Conservation (phyloP, 179 eudicot species). For the Carnegiea gigantea region DNA sequence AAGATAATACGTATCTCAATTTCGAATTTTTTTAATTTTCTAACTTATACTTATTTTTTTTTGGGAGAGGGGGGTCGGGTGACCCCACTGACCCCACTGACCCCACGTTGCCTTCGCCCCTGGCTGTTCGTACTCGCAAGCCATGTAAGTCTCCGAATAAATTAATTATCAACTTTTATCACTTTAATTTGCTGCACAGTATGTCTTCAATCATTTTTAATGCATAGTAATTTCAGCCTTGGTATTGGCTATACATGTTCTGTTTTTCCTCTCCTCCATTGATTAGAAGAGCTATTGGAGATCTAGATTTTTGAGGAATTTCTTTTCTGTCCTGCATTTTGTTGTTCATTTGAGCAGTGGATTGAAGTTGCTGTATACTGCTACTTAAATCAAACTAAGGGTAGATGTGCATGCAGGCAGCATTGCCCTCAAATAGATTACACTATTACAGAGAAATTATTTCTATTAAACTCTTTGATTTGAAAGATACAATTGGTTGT, state of each 20-base stretch:
- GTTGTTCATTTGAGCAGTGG: background rate
- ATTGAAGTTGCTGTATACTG: background rate
- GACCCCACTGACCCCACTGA: too few species aligned
- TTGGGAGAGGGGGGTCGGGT: too few species aligned
- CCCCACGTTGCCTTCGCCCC: too few species aligned
- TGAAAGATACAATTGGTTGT: background rate
- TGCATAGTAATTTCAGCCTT: background rate
- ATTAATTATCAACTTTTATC: background rate
- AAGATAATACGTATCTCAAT: too few species aligned
- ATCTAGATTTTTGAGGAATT: background rate
- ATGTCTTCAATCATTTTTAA: background rate
- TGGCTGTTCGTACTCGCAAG: slow-evolving; percentile 44
- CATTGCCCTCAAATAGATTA: background rate
- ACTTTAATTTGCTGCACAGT: background rate
- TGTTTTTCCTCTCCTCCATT: too few species aligned
- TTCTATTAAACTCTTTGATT: background rate
- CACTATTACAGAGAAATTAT: background rate
- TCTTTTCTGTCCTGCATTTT: background rate
- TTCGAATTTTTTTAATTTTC: too few species aligned
- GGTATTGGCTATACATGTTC: background rate
- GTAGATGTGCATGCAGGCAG: background rate
- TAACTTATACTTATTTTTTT: too few species aligned
- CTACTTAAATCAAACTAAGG: background rate
- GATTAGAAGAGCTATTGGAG: background rate
- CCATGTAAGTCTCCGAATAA: slow-evolving; percentile 34